Conservation (phyloP, 345 rosid genomes). For the thale cress (Arabidopsis thaliana) region DNA sequence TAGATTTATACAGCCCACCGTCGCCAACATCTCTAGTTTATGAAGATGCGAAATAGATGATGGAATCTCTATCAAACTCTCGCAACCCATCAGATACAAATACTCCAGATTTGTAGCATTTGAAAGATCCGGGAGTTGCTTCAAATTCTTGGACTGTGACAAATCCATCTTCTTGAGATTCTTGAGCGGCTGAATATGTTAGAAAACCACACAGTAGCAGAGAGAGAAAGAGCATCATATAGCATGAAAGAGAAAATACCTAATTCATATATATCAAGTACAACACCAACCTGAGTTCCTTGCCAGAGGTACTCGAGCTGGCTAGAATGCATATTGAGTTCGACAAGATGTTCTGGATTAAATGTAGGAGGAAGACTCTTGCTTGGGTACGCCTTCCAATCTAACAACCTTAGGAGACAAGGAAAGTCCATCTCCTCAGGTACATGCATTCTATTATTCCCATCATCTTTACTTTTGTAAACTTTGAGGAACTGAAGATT, state of each 20-base stretch:
- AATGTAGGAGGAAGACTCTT: slow-evolving; percentile 30
- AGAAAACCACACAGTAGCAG: too few relatives aligned
- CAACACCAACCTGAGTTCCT: slow-evolving; percentile 29
- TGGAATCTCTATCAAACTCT: slow-evolving; percentile 29
- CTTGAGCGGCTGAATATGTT: neutral
- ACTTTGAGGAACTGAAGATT: slow-evolving; percentile 34
- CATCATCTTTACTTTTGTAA: neutral
- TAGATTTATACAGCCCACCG: too few relatives aligned
- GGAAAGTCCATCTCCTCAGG: slow-evolving; percentile 13
- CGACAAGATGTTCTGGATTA: neutral
- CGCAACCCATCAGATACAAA: neutral
- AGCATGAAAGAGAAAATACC: too few relatives aligned
- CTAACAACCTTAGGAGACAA: slow-evolving; percentile 4
- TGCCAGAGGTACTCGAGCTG: slow-evolving; percentile 23
- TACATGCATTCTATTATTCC: neutral
- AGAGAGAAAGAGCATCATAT: neutral
- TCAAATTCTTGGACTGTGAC: neutral
- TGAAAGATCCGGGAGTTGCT: slow-evolving; percentile 32
- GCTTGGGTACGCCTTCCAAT: slow-evolving; percentile 33
- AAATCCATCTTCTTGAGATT: slow-evolving; percentile 38
- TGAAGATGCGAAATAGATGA: slow-evolving; percentile 11
- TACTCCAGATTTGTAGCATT: slow-evolving; percentile 26
- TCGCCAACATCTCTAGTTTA: too few relatives aligned
- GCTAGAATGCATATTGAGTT: neutral
- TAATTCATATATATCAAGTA: too few relatives aligned